Evolutionary conservation across 1,139 yeast species (phyloP), one percentile per base, ranked within the genome.

Genomic region (Suhomyces anneliseae): DNA sequence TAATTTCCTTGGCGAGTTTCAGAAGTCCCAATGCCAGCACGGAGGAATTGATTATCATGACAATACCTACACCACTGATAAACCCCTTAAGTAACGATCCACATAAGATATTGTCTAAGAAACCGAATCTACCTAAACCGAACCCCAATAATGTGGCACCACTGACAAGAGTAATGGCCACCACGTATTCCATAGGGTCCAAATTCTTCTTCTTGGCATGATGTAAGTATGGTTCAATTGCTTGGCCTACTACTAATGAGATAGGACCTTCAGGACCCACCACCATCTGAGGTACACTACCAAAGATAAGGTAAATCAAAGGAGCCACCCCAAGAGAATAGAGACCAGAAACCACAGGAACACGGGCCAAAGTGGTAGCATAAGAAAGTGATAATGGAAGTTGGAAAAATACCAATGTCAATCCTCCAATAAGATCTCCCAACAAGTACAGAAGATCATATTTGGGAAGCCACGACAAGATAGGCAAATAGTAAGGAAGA

Each of bases 241-340:
- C 90, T 61, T 90, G 96, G 3, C 98, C 98, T 3, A 93, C 89
- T 38, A 93, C 86, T 61, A 93, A 74, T 1, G 96, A 87, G 29
- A 92, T 87, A 1, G 98, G 96, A 8, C 93, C 95, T 61, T 93
- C 99, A 0, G 99, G 99, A 0, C 98, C 98, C 7, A 92, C 96
- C 46, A 92, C 87, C 96, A 93, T 88, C 60, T 87, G 95, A 0
- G 98, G 98, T 1, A 90, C 97, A 26, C 96, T 85, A 0, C 99
- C 98, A 60, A 92, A 79, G 1, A 92, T 55, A 44, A 89, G 76
- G 62, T 93, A 93, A 4, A 93, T 76, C 42, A 92, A 70, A 0
- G 98, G 98, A 0, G 96, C 85, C 4, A 92, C 70, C 0, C 90
- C 92, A 46, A 92, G 72, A 0, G 96, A 92, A 54, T 84, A 79